Percentiles rank a stretch among this genome's conserved stretches.
phyloP scores from a whole-genome alignment of 2,329 filamentous ascomycete genomes.

The Chrysosporium queenslandicum region DNA sequence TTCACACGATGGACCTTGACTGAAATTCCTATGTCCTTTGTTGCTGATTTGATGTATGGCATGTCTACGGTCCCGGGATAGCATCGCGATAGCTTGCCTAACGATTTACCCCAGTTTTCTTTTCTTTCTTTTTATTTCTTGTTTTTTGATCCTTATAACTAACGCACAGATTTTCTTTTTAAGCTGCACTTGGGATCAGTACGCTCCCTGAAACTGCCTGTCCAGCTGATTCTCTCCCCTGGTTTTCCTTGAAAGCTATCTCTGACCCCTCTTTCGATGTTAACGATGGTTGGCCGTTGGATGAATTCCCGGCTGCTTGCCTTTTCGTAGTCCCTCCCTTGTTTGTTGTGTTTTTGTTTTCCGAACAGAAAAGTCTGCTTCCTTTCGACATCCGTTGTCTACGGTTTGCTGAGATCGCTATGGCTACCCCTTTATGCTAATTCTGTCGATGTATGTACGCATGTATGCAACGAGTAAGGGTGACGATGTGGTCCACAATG shows the following conservation, averaged over 20 bases:
- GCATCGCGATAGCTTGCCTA: slow-evolving; percentile 6
- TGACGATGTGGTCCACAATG: no score
- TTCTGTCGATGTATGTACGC: slow-evolving; percentile 1
- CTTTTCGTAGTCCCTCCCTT: neutral
- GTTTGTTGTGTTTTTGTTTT: neutral
- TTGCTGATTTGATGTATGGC: slow-evolving; percentile 1
- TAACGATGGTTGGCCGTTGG: neutral
- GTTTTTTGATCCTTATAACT: neutral
- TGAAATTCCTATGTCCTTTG: slow-evolving; percentile 5
- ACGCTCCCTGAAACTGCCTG: no score
- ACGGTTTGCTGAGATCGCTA: no score
- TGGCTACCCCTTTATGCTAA: neutral
- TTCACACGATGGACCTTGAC: neutral
- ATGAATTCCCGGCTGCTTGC: neutral
- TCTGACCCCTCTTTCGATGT: neutral
- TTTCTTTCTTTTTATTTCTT: no score
- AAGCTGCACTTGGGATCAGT: neutral
- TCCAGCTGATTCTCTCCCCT: neutral
- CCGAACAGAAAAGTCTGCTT: neutral
- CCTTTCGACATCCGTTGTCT: no score
- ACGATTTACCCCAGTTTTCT: neutral
- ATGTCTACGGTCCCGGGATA: slow-evolving; percentile 4
- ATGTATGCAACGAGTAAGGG: slow-evolving; percentile 4
- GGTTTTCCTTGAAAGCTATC: neutral
- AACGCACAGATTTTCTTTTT: neutral